phyloP scores from a whole-genome alignment of 2,329 filamentous ascomycete species.

The Stachybotrys echinatus region DNA sequence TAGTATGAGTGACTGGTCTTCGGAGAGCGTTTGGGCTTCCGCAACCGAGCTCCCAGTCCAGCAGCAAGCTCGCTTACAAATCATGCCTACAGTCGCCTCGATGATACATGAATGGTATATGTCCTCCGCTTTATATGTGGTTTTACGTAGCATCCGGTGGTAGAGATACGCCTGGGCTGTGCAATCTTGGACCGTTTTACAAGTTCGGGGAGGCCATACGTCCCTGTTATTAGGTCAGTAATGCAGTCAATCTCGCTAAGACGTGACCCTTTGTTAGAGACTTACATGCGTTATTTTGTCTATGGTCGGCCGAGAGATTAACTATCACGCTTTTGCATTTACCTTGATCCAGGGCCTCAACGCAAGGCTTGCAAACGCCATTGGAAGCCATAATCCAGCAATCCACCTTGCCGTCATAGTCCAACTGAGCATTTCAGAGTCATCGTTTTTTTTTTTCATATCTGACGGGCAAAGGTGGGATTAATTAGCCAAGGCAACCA shows the following conservation, averaged over 20 bases:
- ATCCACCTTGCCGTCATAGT: not conserved
- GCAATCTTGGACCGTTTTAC: slow-evolving; percentile 72
- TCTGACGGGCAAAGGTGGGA: too few relatives aligned
- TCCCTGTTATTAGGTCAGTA: slow-evolving; percentile 40
- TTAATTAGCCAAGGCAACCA: too few relatives aligned
- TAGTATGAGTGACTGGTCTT: too few relatives aligned
- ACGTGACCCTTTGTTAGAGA: not conserved
- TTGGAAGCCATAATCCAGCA: slow-evolving; percentile 52
- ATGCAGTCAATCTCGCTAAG: not conserved
- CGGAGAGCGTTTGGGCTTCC: too few relatives aligned
- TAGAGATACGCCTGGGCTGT: slow-evolving; percentile 75
- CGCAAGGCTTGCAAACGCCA: slow-evolving; percentile 87
- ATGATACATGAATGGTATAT: too few relatives aligned
- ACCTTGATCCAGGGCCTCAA: slow-evolving; percentile 74
- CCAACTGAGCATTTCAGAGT: not conserved
- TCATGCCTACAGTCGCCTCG: too few relatives aligned
- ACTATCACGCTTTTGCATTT: slow-evolving; percentile 69
- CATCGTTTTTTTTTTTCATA: too few relatives aligned
- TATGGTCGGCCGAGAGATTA: slow-evolving; percentile 94
- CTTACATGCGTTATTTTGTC: slow-evolving; percentile 62
- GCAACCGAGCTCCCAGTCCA: too few relatives aligned
- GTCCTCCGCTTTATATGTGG: too few relatives aligned
- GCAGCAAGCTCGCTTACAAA: too few relatives aligned
- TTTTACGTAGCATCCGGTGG: slow-evolving; percentile 91
- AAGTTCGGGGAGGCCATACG: slow-evolving; percentile 86